Evolutionary conservation across 73 alveolate genomes (phyloP).

Genomic region (Paramecium tetraurelia): DNA sequence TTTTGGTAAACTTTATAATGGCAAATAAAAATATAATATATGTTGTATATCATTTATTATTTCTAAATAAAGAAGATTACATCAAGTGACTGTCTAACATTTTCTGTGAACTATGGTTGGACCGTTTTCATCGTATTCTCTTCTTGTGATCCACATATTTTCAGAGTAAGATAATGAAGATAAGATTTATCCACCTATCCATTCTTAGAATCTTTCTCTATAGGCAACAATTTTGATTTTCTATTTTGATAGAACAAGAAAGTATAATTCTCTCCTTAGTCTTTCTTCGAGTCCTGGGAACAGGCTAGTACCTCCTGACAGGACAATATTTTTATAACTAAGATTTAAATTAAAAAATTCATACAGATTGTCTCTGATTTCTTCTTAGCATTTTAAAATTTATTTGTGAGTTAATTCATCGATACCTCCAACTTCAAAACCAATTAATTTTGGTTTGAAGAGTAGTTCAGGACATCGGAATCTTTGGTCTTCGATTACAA

Average conservation of each 20-base stretch:
- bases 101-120: too few species aligned
- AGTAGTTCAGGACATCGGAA: constrained; percentile 86
- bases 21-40: too few species aligned
- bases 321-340: constrained; percentile 66
- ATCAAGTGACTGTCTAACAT: too few species aligned
- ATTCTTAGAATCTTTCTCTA: too few species aligned
- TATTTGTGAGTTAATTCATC: constrained; percentile 80
- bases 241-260: too few species aligned
- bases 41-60: not conserved
- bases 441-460: constrained; percentile 82
- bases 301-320: constrained; percentile 95
- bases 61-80: not conserved
- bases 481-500: constrained; percentile 52
- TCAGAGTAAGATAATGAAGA: too few species aligned
- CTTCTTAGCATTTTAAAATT: constrained; percentile 77
- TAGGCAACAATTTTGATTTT: too few species aligned
- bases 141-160: too few species aligned
- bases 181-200: too few species aligned
- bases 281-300: constrained; percentile 97
- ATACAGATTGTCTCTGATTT: constrained; percentile 81
- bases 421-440: constrained; percentile 67
- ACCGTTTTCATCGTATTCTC: too few species aligned
- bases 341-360: not conserved
- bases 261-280: constrained; percentile 83
- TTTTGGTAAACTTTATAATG: too few species aligned